Evolutionary conservation across 768 basidiomycete species (phyloP).

Genomic region (Boletus rubescentipes): DNA sequence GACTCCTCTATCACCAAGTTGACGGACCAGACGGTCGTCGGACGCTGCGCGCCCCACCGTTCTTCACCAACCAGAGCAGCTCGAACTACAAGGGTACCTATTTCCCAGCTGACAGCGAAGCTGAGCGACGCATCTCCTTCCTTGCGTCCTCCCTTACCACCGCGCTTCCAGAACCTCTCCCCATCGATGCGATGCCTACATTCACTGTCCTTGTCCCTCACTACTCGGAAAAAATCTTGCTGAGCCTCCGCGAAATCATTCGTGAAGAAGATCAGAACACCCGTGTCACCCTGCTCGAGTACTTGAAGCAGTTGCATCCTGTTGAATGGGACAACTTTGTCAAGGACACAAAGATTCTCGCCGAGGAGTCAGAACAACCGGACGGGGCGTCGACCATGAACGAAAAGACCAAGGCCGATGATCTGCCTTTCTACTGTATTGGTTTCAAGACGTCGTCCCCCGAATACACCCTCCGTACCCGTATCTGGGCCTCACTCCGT

Average conservation of each 20-base stretch:
- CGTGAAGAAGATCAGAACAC: constrained; percentile 96
- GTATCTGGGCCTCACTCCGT: constrained; percentile 98
- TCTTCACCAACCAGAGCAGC: constrained; percentile 91
- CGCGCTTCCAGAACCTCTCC: constrained; percentile 90
- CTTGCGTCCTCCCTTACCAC: constrained; percentile 98
- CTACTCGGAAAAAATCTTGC: constrained; percentile 97
- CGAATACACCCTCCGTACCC: constrained; percentile 96
- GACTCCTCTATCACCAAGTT: constrained; percentile 95
- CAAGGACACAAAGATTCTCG: constrained; percentile 98
- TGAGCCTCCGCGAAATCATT: constrained; percentile 97
- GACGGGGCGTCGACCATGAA: constrained; percentile 54
- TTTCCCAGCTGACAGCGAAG: constrained; percentile 93
- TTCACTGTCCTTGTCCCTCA: constrained; percentile 99
- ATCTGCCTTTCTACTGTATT: constrained; percentile 98
- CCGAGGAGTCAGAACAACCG: constrained; percentile 74
- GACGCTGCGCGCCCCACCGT: constrained; percentile 92
- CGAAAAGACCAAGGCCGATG: constrained; percentile 86
- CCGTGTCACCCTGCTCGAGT: constrained; percentile 95
- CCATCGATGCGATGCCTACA: constrained; percentile 98
- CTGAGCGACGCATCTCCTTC: constrained; percentile 97
- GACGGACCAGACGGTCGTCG: constrained; percentile 87
- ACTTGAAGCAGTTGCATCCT: constrained; percentile 97
- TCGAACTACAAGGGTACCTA: constrained; percentile 74
- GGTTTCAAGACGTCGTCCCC: constrained; percentile 99
- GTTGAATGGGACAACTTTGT: constrained; percentile 99